A percentile compares a stretch with the other conserved stretches of the same genome.
These are phyloP conservation scores for Citrus unshiu DNA, from an alignment of 345 rosid genomes.

Conservation along the genomic window DNA sequence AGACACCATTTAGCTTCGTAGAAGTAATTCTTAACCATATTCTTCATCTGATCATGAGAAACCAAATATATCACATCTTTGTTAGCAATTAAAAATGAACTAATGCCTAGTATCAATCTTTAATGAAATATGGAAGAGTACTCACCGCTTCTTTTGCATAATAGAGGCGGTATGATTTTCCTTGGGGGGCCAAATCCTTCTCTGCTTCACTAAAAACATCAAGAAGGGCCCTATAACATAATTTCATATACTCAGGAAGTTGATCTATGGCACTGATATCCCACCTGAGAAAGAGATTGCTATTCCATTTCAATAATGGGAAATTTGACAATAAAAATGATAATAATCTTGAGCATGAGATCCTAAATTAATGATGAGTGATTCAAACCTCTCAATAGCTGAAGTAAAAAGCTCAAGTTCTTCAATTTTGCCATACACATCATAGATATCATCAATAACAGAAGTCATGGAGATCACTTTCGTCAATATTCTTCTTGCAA, in stretches of 20 bases:
- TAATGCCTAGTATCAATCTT: background rate
- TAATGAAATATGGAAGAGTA: background rate
- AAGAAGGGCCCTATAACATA: conserved; percentile 22
- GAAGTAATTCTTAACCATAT: conserved; percentile 14
- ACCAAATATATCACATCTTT: background rate
- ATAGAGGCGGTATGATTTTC: conserved; percentile 13
- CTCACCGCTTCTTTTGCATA: conserved; percentile 28
- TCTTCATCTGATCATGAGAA: conserved; percentile 16
- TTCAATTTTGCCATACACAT: conserved; percentile 27
- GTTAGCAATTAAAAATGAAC: background rate
- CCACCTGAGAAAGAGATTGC: conserved; percentile 18
- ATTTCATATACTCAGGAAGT: conserved; percentile 16
- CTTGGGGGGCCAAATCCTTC: conserved; percentile 12
- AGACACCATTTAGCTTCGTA: conserved; percentile 30
- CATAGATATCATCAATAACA: too few relatives aligned
- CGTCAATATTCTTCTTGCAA: too few relatives aligned
- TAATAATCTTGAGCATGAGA: conserved; percentile 13
- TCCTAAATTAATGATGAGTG: conserved; percentile 21
- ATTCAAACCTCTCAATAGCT: conserved; percentile 20
- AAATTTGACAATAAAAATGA: background rate
- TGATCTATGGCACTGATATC: conserved; percentile 1
- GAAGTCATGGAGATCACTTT: too few relatives aligned
- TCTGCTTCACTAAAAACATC: conserved; percentile 28
- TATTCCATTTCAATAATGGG: conserved; percentile 4
- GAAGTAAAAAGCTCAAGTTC: conserved; percentile 20